These are phyloP conservation scores for Trametes elegans DNA, from an alignment of 768 basidiomycete genomes.

Conservation along the genomic window DNA sequence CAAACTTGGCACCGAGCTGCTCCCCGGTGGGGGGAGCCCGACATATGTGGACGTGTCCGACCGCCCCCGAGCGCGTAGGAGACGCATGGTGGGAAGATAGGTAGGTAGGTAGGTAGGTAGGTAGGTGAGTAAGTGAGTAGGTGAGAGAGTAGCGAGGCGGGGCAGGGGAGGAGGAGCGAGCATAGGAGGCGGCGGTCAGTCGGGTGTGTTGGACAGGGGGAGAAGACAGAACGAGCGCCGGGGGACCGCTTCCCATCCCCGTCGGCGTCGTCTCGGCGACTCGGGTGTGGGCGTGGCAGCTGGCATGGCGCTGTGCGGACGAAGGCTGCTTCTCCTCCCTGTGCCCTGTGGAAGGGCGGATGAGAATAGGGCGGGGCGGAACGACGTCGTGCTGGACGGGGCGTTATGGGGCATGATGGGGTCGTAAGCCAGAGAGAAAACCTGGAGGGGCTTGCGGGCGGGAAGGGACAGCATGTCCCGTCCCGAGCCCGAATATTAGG, in stretches of 20 bases:
- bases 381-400: neutral
- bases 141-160: no score
- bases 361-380: neutral
- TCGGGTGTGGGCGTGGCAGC: no score
- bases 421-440: neutral
- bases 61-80: neutral
- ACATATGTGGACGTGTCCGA: no score
- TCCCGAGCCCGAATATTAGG: constrained; percentile 13
- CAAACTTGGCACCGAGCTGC: neutral
- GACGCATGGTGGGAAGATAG: no score
- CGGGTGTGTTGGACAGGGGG: no score
- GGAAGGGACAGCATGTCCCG: neutral
- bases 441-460: neutral
- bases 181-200: no score
- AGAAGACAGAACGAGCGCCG: no score
- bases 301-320: neutral
- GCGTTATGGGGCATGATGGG: constrained; percentile 1
- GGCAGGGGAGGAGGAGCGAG: no score
- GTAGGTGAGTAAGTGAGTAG: no score
- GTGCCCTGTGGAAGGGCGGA: neutral
- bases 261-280: no score
- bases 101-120: no score
- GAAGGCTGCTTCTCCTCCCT: neutral
- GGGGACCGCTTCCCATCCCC: no score
- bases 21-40: neutral